phyloP scores from a whole-genome alignment of 331 rosid genomes.

The Malus hybrid region DNA sequence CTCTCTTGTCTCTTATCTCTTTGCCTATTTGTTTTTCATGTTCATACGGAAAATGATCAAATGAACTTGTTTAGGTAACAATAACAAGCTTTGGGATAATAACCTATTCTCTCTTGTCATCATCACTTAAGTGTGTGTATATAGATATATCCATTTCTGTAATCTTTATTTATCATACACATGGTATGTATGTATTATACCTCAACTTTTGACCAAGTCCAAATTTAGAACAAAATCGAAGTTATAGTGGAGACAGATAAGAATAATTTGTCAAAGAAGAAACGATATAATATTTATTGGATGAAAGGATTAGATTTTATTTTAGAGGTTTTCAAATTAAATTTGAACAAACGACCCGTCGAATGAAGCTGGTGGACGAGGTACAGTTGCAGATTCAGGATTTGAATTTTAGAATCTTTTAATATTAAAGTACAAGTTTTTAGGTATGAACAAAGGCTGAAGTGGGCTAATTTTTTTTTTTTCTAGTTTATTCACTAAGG shows the following conservation, averaged over 20 bases:
- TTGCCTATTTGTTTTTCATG: not conserved
- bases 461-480: no score
- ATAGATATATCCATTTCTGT: not conserved
- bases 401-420: no score
- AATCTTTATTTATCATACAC: not conserved
- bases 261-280: not conserved
- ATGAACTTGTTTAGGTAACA: not conserved
- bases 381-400: no score
- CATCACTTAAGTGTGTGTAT: not conserved
- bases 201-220: slow-evolving; percentile 22
- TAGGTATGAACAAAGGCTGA: no score
- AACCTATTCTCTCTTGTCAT: not conserved
- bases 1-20: not conserved
- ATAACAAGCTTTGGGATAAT: not conserved
- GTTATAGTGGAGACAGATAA: not conserved
- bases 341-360: no score
- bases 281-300: no score
- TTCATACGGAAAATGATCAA: not conserved
- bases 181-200: not conserved
- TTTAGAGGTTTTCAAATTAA: no score
- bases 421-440: no score
- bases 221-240: slow-evolving; percentile 9
- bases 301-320: no score
- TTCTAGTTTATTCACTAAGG: no score
- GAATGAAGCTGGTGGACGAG: no score